Base-by-base conservation (phyloP, 257 asterid genomes). In the Capsicum rhomboideum region DNA sequence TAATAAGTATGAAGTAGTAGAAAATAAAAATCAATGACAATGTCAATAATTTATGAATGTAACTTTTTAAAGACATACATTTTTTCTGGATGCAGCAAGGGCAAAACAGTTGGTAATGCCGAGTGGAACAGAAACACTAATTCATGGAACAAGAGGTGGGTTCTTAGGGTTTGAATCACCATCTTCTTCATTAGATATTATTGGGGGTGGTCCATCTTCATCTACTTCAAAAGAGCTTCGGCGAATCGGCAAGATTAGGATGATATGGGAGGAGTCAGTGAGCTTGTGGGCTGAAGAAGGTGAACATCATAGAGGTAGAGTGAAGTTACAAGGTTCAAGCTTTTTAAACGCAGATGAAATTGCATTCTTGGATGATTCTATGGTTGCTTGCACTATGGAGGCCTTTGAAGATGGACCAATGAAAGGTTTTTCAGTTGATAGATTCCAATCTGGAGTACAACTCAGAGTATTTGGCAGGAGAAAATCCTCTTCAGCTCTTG, bases 271-370 rank as follows among this genome's bases (percentile, higher is more conserved):
- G 68, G 92, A 90, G 79, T 86, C 88, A 0, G 89, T 90, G 66
- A 90, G 87, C 75, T 78, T 90, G 20, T 90, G 92, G 92, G 92
- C 86, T 13, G 92, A 90, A 85, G 92, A 90, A 66, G 89, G 89
- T 4, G 92, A 88, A 26, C 85, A 83, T 75, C 87, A 87, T 9
- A 85, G 90, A 31, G 92, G 92, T 11, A 83, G 92, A 72, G 82
- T 90, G 31, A 88, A 88, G 82, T 28, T 88, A 29, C 86, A 85
- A 63, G 90, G 89, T 1, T 82, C 86, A 10, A 88, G 89, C 55
- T 90, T 90, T 61, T 44, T 90, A 31, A 87, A 86, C 28, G 92
- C 92, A 64, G 92, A 90, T 77, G 92, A 90, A 68, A 31, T 90
- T 46, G 44, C 90, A 20, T 90, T 85, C 86, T 78, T 90, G 87